Evolutionary conservation across 345 rosid genomes (phyloP).

Genomic region (Mallotus nudiflorus): DNA sequence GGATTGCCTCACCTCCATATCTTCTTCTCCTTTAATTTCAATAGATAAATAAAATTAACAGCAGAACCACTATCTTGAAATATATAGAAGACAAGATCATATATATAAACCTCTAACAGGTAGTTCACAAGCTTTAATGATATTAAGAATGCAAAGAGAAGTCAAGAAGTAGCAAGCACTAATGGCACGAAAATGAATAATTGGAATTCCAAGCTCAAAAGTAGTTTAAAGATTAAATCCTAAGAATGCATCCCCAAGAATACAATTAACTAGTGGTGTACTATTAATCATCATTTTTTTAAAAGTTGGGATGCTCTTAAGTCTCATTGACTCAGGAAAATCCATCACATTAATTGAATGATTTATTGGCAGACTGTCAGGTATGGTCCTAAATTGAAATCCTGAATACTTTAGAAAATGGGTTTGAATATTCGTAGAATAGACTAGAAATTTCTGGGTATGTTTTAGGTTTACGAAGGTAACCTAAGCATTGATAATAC

Average conservation of each 20-base stretch:
- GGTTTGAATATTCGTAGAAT: constrained; percentile 24
- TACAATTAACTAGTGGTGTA: constrained; percentile 28
- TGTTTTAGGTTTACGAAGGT: constrained; percentile 53
- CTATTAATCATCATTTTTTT: constrained; percentile 19
- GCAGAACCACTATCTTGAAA: no score
- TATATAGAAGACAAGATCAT: neutral
- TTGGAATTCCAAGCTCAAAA: constrained; percentile 36
- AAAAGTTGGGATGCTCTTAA: constrained; percentile 13
- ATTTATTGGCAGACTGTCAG: constrained; percentile 35
- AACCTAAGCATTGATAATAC: constrained; percentile 43
- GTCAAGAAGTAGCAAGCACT: neutral
- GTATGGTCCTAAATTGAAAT: constrained; percentile 35
- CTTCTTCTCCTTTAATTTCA: no score
- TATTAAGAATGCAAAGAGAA: constrained; percentile 30
- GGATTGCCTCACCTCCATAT: constrained; percentile 41
- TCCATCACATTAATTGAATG: constrained; percentile 24
- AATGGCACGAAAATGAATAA: constrained; percentile 26
- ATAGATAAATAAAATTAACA: no score
- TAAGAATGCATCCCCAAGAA: constrained; percentile 38
- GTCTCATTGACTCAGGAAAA: constrained; percentile 16
- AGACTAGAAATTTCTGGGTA: constrained; percentile 34
- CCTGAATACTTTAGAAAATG: constrained; percentile 36
- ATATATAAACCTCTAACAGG: constrained; percentile 42
- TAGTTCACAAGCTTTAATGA: constrained; percentile 43
- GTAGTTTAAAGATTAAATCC: constrained; percentile 35